These are phyloP conservation scores for Salisapilia sapeloensis DNA, from an alignment of 352 stramenopile genomes.

Conservation along the genomic window DNA sequence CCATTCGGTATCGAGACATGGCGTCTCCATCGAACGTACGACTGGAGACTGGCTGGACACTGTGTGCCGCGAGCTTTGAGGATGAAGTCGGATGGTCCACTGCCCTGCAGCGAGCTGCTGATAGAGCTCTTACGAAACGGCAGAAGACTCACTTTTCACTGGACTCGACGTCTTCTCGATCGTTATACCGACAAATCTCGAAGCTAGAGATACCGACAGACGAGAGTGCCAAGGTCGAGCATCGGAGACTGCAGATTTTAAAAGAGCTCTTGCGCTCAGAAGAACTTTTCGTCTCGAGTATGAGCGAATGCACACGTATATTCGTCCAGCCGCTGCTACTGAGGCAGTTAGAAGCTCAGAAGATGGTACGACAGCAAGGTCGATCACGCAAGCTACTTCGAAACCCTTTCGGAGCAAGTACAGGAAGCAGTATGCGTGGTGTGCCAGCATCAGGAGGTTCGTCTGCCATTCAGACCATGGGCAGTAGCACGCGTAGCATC, in stretches of 20 bases:
- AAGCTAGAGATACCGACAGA: conserved; percentile 4
- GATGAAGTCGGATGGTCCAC: conserved; percentile 48
- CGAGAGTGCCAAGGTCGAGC: conserved; percentile 37
- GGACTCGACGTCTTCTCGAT: conserved; percentile 1
- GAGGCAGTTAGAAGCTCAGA: conserved; percentile 60
- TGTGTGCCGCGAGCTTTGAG: conserved; percentile 38
- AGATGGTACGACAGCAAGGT: conserved; percentile 35
- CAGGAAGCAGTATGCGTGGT: conserved; percentile 14
- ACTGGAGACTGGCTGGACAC: conserved; percentile 41
- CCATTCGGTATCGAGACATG: conserved; percentile 13
- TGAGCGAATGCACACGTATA: conserved; percentile 70
- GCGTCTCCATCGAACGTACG: conserved; percentile 2
- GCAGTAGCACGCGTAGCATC: conserved; percentile 25
- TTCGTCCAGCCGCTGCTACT: conserved; percentile 72
- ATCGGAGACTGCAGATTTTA: conserved; percentile 50
- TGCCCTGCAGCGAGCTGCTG: conserved; percentile 47
- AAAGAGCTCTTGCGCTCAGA: conserved; percentile 74
- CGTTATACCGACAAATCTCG: neutral
- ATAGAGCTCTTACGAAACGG: conserved; percentile 22
- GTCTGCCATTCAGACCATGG: conserved; percentile 10
- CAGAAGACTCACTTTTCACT: neutral
- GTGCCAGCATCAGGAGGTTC: conserved; percentile 12
- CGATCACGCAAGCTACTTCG: conserved; percentile 45
- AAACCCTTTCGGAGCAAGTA: conserved; percentile 22
- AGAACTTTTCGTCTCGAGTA: conserved; percentile 65